phyloP scores from a whole-genome alignment of 1,284 basidiomycete genomes.

The Pisolithus thermaeus region DNA sequence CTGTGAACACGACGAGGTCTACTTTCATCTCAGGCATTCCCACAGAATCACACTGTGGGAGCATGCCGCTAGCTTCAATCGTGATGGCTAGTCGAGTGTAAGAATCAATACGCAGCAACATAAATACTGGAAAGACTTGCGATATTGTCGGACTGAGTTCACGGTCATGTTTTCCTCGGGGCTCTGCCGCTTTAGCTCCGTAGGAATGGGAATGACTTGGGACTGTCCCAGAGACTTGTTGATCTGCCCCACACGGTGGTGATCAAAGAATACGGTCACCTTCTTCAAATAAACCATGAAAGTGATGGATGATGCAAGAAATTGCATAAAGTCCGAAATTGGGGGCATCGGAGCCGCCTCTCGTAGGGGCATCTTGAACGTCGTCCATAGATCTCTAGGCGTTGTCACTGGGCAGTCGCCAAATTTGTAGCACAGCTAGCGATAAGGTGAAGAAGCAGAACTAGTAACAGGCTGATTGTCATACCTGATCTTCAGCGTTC shows the following conservation, averaged over 20 bases:
- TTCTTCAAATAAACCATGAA: conserved; percentile 84
- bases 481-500: conserved; percentile 84
- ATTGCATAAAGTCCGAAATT: conserved; percentile 83
- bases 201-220: conserved; percentile 47
- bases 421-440: conserved; percentile 72
- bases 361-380: conserved; percentile 87
- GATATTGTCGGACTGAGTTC: conserved; percentile 13
- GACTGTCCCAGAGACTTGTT: conserved; percentile 64
- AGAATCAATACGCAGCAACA: neutral
- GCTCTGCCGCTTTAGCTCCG: conserved; percentile 39
- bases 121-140: conserved; percentile 9
- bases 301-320: conserved; percentile 91
- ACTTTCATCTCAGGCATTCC: conserved; percentile 61
- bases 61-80: conserved; percentile 80
- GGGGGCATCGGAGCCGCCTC: conserved; percentile 81
- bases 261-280: conserved; percentile 78
- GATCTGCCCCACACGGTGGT: conserved; percentile 71
- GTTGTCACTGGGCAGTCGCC: conserved; percentile 52
- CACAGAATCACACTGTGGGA: conserved; percentile 47
- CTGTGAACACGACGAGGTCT: conserved; percentile 78
- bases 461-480: neutral
- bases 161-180: conserved; percentile 25
- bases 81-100: conserved; percentile 49
- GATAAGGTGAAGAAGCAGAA: conserved; percentile 1
- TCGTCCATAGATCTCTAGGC: conserved; percentile 64